Evolutionary conservation across 768 basidiomycete genomes (phyloP).

Genomic region (Lyophyllum atratum): DNA sequence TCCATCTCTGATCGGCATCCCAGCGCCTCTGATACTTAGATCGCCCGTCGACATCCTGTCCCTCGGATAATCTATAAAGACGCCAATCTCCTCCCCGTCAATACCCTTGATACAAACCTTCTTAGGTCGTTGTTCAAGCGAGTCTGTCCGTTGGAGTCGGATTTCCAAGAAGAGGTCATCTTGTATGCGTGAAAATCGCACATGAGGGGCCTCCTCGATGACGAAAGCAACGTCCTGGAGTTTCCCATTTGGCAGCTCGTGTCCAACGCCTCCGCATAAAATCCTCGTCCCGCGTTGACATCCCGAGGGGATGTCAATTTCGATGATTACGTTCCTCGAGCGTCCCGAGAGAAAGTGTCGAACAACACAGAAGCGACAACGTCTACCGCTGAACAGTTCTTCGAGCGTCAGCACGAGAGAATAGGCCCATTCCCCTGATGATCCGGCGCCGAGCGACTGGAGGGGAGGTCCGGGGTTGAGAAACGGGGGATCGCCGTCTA

Average conservation of each 20-base stretch:
- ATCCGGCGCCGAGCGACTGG: slow-evolving; percentile 40
- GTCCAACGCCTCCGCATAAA: slow-evolving; percentile 63
- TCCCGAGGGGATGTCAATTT: slow-evolving; percentile 62
- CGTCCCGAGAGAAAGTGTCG: slow-evolving; percentile 51
- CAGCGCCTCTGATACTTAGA: slow-evolving; percentile 54
- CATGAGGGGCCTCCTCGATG: slow-evolving; percentile 59
- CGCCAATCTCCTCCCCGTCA: slow-evolving; percentile 53
- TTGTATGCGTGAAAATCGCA: slow-evolving; percentile 55
- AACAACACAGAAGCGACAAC: slow-evolving; percentile 60
- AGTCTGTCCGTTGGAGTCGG: slow-evolving; percentile 57
- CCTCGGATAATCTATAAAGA: slow-evolving; percentile 55
- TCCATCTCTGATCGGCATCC: slow-evolving; percentile 67
- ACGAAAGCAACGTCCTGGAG: slow-evolving; percentile 71
- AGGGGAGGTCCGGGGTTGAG: slow-evolving; percentile 34
- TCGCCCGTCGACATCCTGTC: slow-evolving; percentile 52
- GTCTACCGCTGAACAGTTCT: slow-evolving; percentile 59
- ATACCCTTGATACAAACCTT: slow-evolving; percentile 55
- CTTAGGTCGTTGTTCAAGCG: slow-evolving; percentile 47
- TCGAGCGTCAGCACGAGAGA: slow-evolving; percentile 61
- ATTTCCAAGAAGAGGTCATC: slow-evolving; percentile 60
- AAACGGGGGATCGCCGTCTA: background rate
- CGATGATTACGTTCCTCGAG: slow-evolving; percentile 56
- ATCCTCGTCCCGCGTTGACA: slow-evolving; percentile 63
- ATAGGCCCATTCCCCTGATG: slow-evolving; percentile 67
- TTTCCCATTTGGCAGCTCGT: slow-evolving; percentile 56